Evolutionary conservation across 345 rosid species (phyloP), one percentile per base, ranked within the genome.

Genomic region (Limnanthes douglasii): DNA sequence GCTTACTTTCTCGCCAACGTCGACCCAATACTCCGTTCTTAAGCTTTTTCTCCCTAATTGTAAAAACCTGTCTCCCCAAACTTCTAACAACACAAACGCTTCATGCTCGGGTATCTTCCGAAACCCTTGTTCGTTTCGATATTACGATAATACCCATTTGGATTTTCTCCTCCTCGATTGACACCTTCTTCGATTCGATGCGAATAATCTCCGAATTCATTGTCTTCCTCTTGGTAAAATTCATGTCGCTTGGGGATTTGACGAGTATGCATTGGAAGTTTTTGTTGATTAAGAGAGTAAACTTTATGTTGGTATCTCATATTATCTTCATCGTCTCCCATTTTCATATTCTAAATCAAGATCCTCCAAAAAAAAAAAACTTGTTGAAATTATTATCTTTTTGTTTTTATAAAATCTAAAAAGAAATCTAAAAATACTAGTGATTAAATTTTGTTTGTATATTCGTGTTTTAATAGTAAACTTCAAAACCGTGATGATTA

Each of bases 1-100:
- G 6, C 93, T 73, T 17, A 81, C 99, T 66, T 78, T 92, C 68
- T 92, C 95, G 14, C 93, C 75, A 21, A 92, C 99, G 47, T 81
- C 88, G 41, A 70, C 75, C 99, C 96, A 92, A 43, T 85, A 96
- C 29, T 92, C 95, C 15, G 77, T 73, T 6, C 93, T 72, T 21
- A 92, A 71, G 44, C 99, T 92, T 67, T 78, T 92, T 42, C 93
- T 69, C 46, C 95, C 90, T 39, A 67, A 71, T 39, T 73, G 83
- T 56, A 92, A 53, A 46, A 81, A 85, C 27, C 75, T 70, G 11
- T 85, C 96, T 2, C 96, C 95, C 99, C 95, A 92, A 8, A 93
- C 72, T 22, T 92, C 93, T 7, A 86, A 57, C 46, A 85, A 59
- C 41, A 81, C 81, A 48, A 80, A 64, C 5, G 90, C 81, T 45